Evolutionary conservation across 179 eudicot genomes (phyloP).

Genomic region (Nepenthes alata): DNA sequence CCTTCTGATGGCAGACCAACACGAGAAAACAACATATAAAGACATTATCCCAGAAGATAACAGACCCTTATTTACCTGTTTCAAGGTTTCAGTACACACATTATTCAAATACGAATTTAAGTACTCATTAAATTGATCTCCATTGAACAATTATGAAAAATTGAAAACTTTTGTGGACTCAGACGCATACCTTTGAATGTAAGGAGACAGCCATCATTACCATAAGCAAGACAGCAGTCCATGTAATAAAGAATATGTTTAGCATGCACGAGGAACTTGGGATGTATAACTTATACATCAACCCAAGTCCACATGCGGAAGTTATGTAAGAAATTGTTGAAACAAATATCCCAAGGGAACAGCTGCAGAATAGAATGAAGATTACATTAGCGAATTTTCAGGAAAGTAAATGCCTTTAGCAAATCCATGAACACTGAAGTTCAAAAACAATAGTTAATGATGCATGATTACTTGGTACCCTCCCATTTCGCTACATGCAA

Average conservation of each 20-base stretch:
- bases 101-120: too few relatives aligned
- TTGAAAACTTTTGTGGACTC: neutral
- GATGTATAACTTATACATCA: constrained; percentile 54
- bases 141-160: neutral
- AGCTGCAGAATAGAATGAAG: constrained; percentile 29
- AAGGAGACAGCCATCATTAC: constrained; percentile 83
- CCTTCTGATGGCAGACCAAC: constrained; percentile 97
- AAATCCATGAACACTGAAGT: neutral
- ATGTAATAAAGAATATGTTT: constrained; percentile 84
- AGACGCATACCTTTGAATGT: constrained; percentile 62
- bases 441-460: too few relatives aligned
- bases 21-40: constrained; percentile 72
- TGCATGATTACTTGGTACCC: too few relatives aligned
- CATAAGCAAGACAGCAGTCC: constrained; percentile 66
- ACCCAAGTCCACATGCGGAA: constrained; percentile 60
- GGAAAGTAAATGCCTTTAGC: too few relatives aligned
- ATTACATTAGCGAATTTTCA: neutral
- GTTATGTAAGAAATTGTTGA: constrained; percentile 69
- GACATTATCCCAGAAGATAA: constrained; percentile 94
- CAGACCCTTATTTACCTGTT: constrained; percentile 85
- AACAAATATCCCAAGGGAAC: constrained; percentile 60
- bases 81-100: constrained; percentile 8
- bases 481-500: too few relatives aligned
- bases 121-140: too few relatives aligned
- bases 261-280: constrained; percentile 64